A percentile compares a stretch with the other conserved stretches of the same genome.
phyloP scores from a whole-genome alignment of 2,329 filamentous ascomycete genomes.

The Chrysoporthe deuterocubensis region DNA sequence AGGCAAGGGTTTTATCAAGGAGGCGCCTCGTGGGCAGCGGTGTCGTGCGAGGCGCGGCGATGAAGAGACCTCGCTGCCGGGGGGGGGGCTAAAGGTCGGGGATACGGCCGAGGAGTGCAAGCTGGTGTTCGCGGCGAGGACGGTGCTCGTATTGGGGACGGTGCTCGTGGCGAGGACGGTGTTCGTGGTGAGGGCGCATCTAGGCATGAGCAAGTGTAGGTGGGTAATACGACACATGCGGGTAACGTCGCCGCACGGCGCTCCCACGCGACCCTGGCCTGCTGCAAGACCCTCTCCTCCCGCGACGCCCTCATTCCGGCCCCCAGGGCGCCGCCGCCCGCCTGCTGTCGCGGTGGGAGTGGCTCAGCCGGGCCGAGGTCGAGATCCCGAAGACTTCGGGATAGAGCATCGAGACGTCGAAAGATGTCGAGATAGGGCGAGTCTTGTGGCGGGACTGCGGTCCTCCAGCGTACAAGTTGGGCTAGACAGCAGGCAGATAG shows the following conservation, averaged over 20 bases:
- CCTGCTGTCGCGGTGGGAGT: slow-evolving; percentile 84
- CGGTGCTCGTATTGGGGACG: no score
- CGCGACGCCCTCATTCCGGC: slow-evolving; percentile 50
- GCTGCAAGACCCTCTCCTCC: slow-evolving; percentile 80
- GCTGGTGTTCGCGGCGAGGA: slow-evolving; percentile 64
- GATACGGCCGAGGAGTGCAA: slow-evolving; percentile 81
- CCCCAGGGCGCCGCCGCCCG: slow-evolving; percentile 58
- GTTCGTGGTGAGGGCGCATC: slow-evolving; percentile 81
- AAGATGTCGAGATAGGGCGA: no score
- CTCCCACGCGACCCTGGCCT: slow-evolving; percentile 93
- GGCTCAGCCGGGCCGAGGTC: slow-evolving; percentile 86
- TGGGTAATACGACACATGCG: slow-evolving; percentile 40
- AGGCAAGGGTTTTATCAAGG: no score
- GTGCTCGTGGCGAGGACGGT: no score
- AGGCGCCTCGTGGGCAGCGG: no score
- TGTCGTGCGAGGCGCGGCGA: not conserved
- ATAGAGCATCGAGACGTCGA: no score
- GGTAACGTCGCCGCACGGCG: slow-evolving; percentile 97
- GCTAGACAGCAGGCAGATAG: no score
- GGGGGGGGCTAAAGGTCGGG: slow-evolving; percentile 31
- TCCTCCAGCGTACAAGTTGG: no score
- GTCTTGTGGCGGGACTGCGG: no score
- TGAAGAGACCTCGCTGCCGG: slow-evolving; percentile 29
- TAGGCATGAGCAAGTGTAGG: slow-evolving; percentile 96
- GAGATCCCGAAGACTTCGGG: slow-evolving; percentile 39